These are phyloP conservation scores for Porphyridium purpureum DNA, from an alignment of 23 red algal genomes.

Conservation along the genomic window DNA sequence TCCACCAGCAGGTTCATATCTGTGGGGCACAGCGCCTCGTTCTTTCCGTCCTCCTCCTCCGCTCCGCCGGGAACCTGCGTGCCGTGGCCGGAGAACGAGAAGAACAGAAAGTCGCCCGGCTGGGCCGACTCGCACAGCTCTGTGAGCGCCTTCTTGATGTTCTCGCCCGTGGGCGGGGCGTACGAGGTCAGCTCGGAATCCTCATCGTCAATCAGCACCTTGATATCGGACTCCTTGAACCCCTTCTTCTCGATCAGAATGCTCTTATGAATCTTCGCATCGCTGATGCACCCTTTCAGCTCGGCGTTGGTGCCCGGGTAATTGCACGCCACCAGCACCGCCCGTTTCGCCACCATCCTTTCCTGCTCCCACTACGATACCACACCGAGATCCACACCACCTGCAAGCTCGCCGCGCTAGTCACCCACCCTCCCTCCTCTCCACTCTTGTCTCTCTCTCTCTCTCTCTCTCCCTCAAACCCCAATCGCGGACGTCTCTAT, in stretches of 20 bases:
- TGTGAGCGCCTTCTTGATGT: constrained; percentile 35
- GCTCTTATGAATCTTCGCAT: constrained; percentile 23
- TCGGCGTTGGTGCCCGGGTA: constrained; percentile 2
- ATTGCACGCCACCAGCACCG: constrained; percentile 1
- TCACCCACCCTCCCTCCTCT: background rate
- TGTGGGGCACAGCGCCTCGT: constrained; percentile 42
- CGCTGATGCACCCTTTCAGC: constrained; percentile 57
- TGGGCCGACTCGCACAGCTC: constrained; percentile 37
- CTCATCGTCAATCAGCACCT: constrained; percentile 57
- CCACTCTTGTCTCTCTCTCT: too few species aligned
- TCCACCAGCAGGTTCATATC: constrained; percentile 65
- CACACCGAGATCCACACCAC: constrained; percentile 1
- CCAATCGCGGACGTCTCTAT: too few species aligned
- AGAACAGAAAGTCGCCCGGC: constrained; percentile 42
- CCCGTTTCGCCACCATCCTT: background rate
- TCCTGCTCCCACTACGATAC: background rate
- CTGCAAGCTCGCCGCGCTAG: background rate
- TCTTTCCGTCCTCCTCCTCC: constrained; percentile 26
- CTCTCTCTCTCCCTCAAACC: too few species aligned
- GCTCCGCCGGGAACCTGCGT: constrained; percentile 69
- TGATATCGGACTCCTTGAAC: constrained; percentile 49
- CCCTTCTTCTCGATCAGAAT: constrained; percentile 29
- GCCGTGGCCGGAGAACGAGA: constrained; percentile 55
- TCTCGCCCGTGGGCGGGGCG: constrained; percentile 24
- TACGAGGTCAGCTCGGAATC: constrained; percentile 2